Base-by-base conservation (phyloP, 371 early-diverging fungal genomes). In the Catenaria anguillulae region DNA sequence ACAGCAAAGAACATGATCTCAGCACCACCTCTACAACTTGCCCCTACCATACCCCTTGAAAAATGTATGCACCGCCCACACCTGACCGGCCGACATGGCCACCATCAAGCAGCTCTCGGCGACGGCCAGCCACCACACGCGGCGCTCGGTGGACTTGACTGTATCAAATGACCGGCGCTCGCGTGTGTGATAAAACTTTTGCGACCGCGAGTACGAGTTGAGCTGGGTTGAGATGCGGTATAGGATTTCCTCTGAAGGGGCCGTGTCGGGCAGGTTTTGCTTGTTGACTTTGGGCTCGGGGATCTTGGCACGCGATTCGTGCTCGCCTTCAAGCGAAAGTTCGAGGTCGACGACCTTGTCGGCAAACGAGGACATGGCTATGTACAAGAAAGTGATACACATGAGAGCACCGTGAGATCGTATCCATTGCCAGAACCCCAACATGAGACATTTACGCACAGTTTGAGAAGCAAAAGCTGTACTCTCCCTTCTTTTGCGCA, bases 301-400 rank as follows among this genome's bases (percentile, higher is more conserved):
- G 31, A 64, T 64, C 26, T 71, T 68, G 31, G 68, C 54, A n/a
- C 72, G 70, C 37, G 71, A 73, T 19, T 77, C 70, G n/a, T 67
- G 70, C 74, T 92, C 92, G 74, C 88, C 80, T 68, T 95, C 90
- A 26, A 88, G 76, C 0, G 82, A 75, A 63, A 94, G 86, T 66
- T 94, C 95, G 71, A 94, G 89, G 69, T 91, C 92, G 37, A 93
- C 80, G n/a, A 84, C 70, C 73, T 95, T 95, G 63, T 89, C 87
- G 36, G 86, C 86, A 74, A 89, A 87, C 15, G 90, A 86, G 37
- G 90, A 84, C 82, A 88, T 84, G 58, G 78, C 58, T 58, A 24
- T 23, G 33, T n/a, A n/a, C n/a, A n/a, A n/a, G n/a, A n/a, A n/a
- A n/a, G n/a, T n/a, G n/a, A 46, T 21, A 46, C 21, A 46, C n/a